Evolutionary conservation across 257 asterid species (phyloP), one percentile per base, ranked within the genome.

Genomic region (Scutellaria barbata): DNA sequence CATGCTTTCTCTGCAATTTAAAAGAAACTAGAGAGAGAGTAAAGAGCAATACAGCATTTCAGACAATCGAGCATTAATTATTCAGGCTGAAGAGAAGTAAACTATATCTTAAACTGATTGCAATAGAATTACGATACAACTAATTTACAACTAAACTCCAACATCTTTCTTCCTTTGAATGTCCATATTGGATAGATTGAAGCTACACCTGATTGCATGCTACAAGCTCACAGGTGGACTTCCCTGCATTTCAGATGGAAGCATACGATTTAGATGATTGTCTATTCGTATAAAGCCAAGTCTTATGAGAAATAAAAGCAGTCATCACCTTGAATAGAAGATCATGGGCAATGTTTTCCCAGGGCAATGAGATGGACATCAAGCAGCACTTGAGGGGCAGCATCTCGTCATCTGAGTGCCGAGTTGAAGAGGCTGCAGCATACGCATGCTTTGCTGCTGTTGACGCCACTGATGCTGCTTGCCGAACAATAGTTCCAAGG

Each of bases 361-460:
- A 95, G 6, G 99, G 96, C 74, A 95, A 72, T 22, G 99, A 95
- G 73, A 95, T 73, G 63, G 99, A 95, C 93, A 95, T 95, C 68
- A 95, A 81, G 80, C 99, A 89, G 88, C 99, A 95, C 74, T 83
- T 92, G 40, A 95, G 92, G 76, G 99, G 98, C 46, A 84, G 84
- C 99, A 95, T 92, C 83, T 87, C 98, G 53, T 84, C 98, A 18
- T 88, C 87, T 42, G 94, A 73, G 76, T 68, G 81, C 50, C 87
- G 88, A n/a, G 81, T 79, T 59, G 98, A 76, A 18, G 97, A 86
- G 64, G 99, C 96, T 11, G 93, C 96, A 64, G 99, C 99, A 63
- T 95, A 95, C 37, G 96, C 99, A 22, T 95, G 90, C 85, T 92
- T 95, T 77, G 99, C 99, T 41, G 99, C 97, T 16, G 79, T 87